Base-by-base conservation (phyloP, 495 filamentous ascomycete species). In the Astrocystis sublimbata region DNA sequence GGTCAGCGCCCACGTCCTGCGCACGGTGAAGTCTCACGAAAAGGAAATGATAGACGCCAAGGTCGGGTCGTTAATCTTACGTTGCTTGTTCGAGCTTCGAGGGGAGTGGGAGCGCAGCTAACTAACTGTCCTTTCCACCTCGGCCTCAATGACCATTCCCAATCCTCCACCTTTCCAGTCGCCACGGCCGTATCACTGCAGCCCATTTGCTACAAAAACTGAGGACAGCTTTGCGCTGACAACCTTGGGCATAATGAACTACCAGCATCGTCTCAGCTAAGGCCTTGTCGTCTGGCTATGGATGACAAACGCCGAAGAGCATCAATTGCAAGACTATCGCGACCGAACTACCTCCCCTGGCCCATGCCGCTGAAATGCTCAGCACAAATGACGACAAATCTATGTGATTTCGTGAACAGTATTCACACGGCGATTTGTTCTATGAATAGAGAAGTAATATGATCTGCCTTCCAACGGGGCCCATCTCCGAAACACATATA, bases 1-100 rank as follows among this genome's bases (percentile, higher is more conserved):
- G 8, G 88, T 93, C 10, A 75, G 84, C 23, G 77, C 83, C 13
- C 91, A 90, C 76, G 91, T 94, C 31, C 65, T 94, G 40, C 76
- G 75, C 67, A 83, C 85, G 65, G 85, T 92, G 78, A 80, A 75
- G 15, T 55, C 41, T 15, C 45, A 64, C 12, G 67, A 61, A 46
- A 88, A 86, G 73, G 64, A 78, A 63, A 68, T 73, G 8, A 78
- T 81, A 19, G 77, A 89, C 28, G 73, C 78, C 12, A 68, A 70
- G 23, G 81, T 78, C 2, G 85, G 81, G 41, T 78, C 69, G 24
- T 76, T 74, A 46, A 76, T 91, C 23, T 59, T 85, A 35, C 68
- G 74, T 36, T 72, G 76, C 43, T 68, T 93, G 61, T 69, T 62
- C 33, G 72, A 85, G 57, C 60, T 87, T 61, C 70, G 75, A 38